Evolutionary conservation across 495 filamentous ascomycete genomes (phyloP), one percentile per base, ranked within the genome.

Genomic region (Xylaria palmicola): DNA sequence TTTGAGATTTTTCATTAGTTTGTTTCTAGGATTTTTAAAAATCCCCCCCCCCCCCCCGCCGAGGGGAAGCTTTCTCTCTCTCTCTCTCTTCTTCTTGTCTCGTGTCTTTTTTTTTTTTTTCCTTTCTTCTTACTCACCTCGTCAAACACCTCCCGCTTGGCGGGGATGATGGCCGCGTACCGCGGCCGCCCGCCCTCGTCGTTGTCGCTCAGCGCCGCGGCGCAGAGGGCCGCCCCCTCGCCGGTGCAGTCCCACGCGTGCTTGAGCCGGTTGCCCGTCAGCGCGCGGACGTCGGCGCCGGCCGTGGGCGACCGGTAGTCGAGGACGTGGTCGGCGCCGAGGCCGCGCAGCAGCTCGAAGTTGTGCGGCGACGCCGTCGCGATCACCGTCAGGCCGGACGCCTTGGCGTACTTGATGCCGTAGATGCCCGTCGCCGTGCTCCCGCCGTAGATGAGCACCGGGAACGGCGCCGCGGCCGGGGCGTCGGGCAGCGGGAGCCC

Each of bases 381-480:
- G 26, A 78, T 58, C 22, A 81, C 78, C 6, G 62, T 65, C 48
- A 76, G 77, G 1, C 80, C 80, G 6, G 80, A 82, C 19, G 70
- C 66, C 54, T 70, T 73, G 27, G 80, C 75, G 65, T 71, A 77
- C 64, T 83, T 79, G 50, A 83, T 72, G 7, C 73, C 79, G 27
- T 73, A 75, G 20, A 79, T 63, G 15, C 82, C 81, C 0, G 79
- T 80, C 6, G 77, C 76, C 0, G 77, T 79, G 60, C 76, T 74
- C 37, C 80, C 82, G 59, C 81, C 82, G 70, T 81, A 80, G 61
- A 85, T 76, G 19, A 85, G 65, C 32, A 84, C 68, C 0, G 68
- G 62, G 44, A 52, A 53, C 1, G 71, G 57, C 3, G 60, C 62
- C 8, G 64, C 32, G 8, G 63, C 20, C 1, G 79, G 73, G 19